phyloP scores from a whole-genome alignment of 345 rosid genomes.

The Populus simonii region DNA sequence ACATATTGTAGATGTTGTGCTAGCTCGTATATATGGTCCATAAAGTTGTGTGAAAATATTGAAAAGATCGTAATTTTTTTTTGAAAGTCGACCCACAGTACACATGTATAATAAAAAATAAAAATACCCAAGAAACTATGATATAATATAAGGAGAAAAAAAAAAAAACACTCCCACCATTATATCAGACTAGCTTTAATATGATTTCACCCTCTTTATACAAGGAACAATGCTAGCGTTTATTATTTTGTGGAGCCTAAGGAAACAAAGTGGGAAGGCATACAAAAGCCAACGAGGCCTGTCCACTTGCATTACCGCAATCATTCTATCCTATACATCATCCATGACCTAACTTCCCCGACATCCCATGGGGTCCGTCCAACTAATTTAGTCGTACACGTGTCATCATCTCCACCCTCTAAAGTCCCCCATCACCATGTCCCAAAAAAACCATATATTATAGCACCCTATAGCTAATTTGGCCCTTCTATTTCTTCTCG shows the following conservation, averaged over 20 bases:
- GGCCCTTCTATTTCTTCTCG: slow-evolving; percentile 11
- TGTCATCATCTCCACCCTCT: slow-evolving; percentile 48
- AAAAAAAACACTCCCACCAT: not conserved
- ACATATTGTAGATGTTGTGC: no score
- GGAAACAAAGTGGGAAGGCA: slow-evolving; percentile 11
- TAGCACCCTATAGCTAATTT: slow-evolving; percentile 16
- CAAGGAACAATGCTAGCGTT: not conserved
- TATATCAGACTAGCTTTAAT: not conserved
- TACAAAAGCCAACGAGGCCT: slow-evolving; percentile 31
- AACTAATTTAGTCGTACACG: slow-evolving; percentile 34
- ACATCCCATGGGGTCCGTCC: slow-evolving; percentile 39
- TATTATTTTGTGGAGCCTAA: slow-evolving; percentile 18
- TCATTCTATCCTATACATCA: slow-evolving; percentile 46
- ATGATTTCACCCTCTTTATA: not conserved
- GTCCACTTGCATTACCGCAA: slow-evolving; percentile 46
- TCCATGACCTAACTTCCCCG: slow-evolving; percentile 56
- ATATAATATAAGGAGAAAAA: not conserved
- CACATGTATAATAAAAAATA: no score
- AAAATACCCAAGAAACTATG: no score
- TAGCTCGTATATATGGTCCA: no score
- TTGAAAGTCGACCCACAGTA: no score
- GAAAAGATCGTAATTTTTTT: no score
- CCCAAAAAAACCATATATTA: slow-evolving; percentile 24
- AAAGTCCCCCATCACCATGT: slow-evolving; percentile 3
- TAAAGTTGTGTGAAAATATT: no score